Percentiles rank a stretch among this genome's conserved stretches.
Conservation (phyloP, 73 alveolate species). For the Stentor coeruleus region DNA sequence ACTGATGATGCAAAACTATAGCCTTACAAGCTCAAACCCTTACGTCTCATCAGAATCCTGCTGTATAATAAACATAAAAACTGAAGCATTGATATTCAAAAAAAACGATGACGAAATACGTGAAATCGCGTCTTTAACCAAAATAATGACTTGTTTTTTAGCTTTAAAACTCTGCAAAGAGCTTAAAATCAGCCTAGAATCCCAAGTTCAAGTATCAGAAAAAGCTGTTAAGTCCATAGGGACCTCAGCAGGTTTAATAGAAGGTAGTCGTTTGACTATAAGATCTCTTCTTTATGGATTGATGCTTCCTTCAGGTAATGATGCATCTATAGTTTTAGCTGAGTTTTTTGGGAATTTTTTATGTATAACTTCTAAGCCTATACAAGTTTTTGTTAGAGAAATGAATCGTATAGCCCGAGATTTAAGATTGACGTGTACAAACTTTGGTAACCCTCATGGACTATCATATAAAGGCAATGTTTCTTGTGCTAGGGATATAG, state of each 20-base stretch:
- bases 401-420: conserved; percentile 51
- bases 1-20: too few relatives aligned
- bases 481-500: conserved; percentile 32
- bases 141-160: conserved; percentile 56
- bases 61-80: conserved; percentile 18
- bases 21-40: too few relatives aligned
- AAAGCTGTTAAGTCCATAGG: conserved; percentile 42
- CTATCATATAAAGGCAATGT: conserved; percentile 37
- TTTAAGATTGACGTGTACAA: conserved; percentile 37
- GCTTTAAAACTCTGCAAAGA: conserved; percentile 25
- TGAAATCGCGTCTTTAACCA: conserved; percentile 55
- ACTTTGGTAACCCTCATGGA: conserved; percentile 53
- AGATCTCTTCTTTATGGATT: conserved; percentile 49
- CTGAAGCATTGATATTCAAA: conserved; percentile 30
- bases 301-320: conserved; percentile 66
- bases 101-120: conserved; percentile 26
- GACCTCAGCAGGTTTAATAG: conserved; percentile 48
- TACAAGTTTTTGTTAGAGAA: conserved; percentile 38
- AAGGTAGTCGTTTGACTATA: conserved; percentile 36
- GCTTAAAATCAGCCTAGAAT: conserved; percentile 28
- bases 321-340: conserved; percentile 50
- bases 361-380: too few relatives aligned
- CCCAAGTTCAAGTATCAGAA: conserved; percentile 36
- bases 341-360: conserved; percentile 19
- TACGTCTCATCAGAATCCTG: conserved; percentile 22